phyloP scores from a whole-genome alignment of 768 basidiomycete genomes.

The Panaeolus cyanescens region DNA sequence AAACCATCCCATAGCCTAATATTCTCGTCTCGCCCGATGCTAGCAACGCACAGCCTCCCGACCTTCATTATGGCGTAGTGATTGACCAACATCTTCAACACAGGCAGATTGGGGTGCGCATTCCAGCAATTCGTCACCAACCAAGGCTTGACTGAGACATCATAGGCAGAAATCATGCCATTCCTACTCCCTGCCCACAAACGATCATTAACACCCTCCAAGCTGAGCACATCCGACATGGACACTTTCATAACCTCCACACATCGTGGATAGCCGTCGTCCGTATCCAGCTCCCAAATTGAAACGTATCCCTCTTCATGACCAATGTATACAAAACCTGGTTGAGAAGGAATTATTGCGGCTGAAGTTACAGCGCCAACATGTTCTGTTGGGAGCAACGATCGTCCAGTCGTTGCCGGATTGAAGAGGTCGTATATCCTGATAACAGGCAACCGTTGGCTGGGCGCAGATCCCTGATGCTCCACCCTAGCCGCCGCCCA shows the following conservation, averaged over 20 bases:
- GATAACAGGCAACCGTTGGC: slow-evolving; percentile 65
- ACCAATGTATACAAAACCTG: slow-evolving; percentile 74
- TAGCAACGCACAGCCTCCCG: slow-evolving; percentile 70
- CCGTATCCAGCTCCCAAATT: slow-evolving; percentile 67
- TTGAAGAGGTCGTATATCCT: slow-evolving; percentile 79
- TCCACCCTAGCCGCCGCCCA: slow-evolving; percentile 78
- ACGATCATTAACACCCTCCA: slow-evolving; percentile 82
- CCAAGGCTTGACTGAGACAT: slow-evolving; percentile 78
- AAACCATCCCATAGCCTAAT: slow-evolving; percentile 90
- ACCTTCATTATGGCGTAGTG: slow-evolving; percentile 72
- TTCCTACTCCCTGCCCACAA: slow-evolving; percentile 89
- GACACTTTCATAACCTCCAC: slow-evolving; percentile 80
- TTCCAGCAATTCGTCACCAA: slow-evolving; percentile 84
- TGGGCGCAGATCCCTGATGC: slow-evolving; percentile 36
- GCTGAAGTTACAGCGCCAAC: slow-evolving; percentile 85
- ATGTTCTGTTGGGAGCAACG: slow-evolving; percentile 64
- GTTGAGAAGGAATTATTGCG: slow-evolving; percentile 69
- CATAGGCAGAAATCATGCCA: slow-evolving; percentile 82
- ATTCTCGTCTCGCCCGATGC: slow-evolving; percentile 72
- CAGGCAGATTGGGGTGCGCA: slow-evolving; percentile 71
- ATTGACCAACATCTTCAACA: slow-evolving; percentile 69
- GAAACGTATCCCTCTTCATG: slow-evolving; percentile 92
- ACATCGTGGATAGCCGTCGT: slow-evolving; percentile 63
- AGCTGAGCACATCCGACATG: slow-evolving; percentile 74
- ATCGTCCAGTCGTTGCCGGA: slow-evolving; percentile 54